Percentiles rank a stretch among this genome's conserved stretches.
Conservation (phyloP, 2,329 filamentous ascomycete genomes). For the Diaporthe australafricana region DNA sequence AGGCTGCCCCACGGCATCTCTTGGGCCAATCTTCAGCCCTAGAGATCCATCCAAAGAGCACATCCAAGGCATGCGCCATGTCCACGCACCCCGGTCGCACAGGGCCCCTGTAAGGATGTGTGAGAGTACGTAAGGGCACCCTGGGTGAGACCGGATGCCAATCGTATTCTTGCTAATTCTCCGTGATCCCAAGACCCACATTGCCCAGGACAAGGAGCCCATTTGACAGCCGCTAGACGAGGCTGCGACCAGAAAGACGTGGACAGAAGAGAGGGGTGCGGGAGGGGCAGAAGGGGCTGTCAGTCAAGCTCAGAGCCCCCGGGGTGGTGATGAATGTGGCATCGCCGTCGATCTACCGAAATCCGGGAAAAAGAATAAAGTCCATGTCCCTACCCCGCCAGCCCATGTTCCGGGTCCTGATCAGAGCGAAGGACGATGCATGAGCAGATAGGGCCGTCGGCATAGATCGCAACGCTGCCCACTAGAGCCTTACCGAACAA, state of each 20-base stretch:
- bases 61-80: constrained; percentile 1
- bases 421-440: neutral
- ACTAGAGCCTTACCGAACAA: constrained; percentile 10
- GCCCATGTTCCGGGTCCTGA: constrained; percentile 6
- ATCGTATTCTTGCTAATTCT: constrained; percentile 28
- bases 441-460: constrained; percentile 4
- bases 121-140: constrained; percentile 21
- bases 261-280: neutral
- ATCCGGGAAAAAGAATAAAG: constrained; percentile 20
- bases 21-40: constrained; percentile 17
- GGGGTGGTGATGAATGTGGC: constrained; percentile 20
- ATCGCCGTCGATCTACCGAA: constrained; percentile 25
- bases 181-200: constrained; percentile 12
- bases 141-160: constrained; percentile 24
- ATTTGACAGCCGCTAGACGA: constrained; percentile 14
- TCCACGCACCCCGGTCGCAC: neutral
- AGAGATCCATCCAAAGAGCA: constrained; percentile 19
- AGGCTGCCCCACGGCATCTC: neutral
- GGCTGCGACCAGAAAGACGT: neutral
- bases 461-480: constrained; percentile 25
- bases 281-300: constrained; percentile 1
- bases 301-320: constrained; percentile 16
- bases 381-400: constrained; percentile 10
- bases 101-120: constrained; percentile 7
- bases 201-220: neutral